These are phyloP conservation scores for Phytophthora melonis DNA, from an alignment of 352 stramenopile species.

Conservation along the genomic window DNA sequence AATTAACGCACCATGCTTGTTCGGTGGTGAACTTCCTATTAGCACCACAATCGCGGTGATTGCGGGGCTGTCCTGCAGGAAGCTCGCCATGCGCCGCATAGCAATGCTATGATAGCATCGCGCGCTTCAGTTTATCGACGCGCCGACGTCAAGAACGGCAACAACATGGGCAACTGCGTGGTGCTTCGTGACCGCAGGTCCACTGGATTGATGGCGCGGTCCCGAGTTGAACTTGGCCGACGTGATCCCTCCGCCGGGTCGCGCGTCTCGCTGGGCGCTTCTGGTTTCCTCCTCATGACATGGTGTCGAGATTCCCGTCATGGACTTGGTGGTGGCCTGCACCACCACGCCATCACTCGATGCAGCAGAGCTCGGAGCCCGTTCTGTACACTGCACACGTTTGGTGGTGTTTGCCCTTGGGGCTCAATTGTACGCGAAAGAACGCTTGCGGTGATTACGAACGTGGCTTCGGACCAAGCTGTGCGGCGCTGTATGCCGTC, in stretches of 20 bases:
- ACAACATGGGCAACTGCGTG: conserved; percentile 5
- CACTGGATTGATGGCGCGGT: conserved; percentile 28
- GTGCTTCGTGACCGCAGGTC: conserved; percentile 11
- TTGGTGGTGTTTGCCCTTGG: conserved; percentile 35
- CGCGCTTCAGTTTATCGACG: conserved; percentile 32
- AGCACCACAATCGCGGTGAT: too few relatives aligned
- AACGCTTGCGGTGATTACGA: conserved; percentile 26
- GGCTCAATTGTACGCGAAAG: conserved; percentile 25
- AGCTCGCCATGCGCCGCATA: too few relatives aligned
- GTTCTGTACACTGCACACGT: not conserved
- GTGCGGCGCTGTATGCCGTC: not conserved
- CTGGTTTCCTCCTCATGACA: conserved; percentile 5
- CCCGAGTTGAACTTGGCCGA: conserved; percentile 24
- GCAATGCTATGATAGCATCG: too few relatives aligned
- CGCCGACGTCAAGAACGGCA: not conserved
- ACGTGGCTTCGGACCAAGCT: conserved; percentile 20
- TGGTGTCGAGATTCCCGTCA: not conserved
- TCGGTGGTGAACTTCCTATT: too few relatives aligned
- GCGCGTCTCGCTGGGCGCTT: conserved; percentile 7
- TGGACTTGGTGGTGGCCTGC: not conserved
- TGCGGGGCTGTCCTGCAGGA: not conserved
- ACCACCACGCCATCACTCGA: not conserved
- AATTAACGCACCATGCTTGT: too few relatives aligned
- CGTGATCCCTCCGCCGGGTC: not conserved
- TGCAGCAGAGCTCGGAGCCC: not conserved